Evolutionary conservation across 805 yeast species (phyloP).

Genomic region (Barnettozyma sp.): DNA sequence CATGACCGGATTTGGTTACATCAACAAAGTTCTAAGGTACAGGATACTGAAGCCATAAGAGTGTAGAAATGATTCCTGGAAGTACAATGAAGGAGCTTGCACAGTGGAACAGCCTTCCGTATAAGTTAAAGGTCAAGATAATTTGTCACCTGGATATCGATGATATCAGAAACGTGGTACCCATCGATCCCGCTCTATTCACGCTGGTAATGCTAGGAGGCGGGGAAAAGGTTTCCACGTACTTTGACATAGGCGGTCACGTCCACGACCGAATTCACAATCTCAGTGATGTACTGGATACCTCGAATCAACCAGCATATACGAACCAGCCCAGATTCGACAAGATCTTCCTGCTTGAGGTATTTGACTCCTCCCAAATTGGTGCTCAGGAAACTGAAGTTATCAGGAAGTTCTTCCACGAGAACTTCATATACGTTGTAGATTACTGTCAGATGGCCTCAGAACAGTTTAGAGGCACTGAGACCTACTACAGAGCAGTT

Average conservation of each 20-base stretch:
- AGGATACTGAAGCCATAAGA: no score
- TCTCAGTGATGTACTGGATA: background rate
- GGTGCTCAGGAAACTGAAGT: background rate
- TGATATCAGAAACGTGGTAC: background rate
- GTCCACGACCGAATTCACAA: background rate
- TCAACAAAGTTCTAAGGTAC: no score
- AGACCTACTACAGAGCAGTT: background rate
- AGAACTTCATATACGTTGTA: background rate
- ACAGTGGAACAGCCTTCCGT: slow-evolving; percentile 1
- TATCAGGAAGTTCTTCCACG: background rate
- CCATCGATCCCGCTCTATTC: slow-evolving; percentile 1
- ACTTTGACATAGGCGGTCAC: slow-evolving; percentile 1
- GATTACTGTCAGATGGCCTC: background rate
- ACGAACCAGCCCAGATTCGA: background rate
- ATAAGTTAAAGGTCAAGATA: background rate
- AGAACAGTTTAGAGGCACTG: background rate
- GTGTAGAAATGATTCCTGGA: no score
- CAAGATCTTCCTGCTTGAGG: background rate
- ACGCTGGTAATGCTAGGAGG: background rate
- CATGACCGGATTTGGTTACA: no score
- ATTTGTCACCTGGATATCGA: background rate
- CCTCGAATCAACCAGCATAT: background rate
- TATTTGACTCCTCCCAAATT: background rate
- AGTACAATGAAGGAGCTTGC: no score
- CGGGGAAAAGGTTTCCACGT: background rate